Evolutionary conservation across 768 basidiomycete species (phyloP).

Genomic region (Suillus subluteus): DNA sequence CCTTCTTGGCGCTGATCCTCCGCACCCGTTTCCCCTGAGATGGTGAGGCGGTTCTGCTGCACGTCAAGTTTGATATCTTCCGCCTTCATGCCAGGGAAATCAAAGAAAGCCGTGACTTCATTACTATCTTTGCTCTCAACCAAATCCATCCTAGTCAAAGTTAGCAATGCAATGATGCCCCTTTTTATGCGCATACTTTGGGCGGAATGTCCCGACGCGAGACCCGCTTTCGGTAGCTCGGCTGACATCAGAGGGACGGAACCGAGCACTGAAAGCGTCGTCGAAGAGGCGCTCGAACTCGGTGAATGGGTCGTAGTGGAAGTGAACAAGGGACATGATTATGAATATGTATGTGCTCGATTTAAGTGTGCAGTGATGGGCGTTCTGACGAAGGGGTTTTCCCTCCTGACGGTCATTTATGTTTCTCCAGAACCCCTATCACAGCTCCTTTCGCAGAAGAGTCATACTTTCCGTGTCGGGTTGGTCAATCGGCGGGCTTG

Average conservation of each 20-base stretch:
- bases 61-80: constrained; percentile 57
- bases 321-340: constrained; percentile 30
- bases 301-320: constrained; percentile 42
- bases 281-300: constrained; percentile 50
- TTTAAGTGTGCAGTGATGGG: neutral
- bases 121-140: constrained; percentile 52
- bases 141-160: constrained; percentile 51
- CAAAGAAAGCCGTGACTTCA: constrained; percentile 56
- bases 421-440: constrained; percentile 1
- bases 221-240: constrained; percentile 18
- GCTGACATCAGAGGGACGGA: constrained; percentile 21
- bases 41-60: constrained; percentile 49
- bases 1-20: constrained; percentile 37
- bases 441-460: neutral
- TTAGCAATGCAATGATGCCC: neutral
- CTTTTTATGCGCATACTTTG: constrained; percentile 28
- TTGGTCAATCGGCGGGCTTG: neutral
- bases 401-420: neutral
- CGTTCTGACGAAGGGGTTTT: neutral
- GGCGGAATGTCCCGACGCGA: constrained; percentile 25
- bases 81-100: constrained; percentile 57
- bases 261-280: constrained; percentile 36
- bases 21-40: constrained; percentile 51
- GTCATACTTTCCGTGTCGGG: constrained; percentile 2
- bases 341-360: neutral